Conservation (phyloP, 176 grass and related monocot genomes). For the Ananas comosus region DNA sequence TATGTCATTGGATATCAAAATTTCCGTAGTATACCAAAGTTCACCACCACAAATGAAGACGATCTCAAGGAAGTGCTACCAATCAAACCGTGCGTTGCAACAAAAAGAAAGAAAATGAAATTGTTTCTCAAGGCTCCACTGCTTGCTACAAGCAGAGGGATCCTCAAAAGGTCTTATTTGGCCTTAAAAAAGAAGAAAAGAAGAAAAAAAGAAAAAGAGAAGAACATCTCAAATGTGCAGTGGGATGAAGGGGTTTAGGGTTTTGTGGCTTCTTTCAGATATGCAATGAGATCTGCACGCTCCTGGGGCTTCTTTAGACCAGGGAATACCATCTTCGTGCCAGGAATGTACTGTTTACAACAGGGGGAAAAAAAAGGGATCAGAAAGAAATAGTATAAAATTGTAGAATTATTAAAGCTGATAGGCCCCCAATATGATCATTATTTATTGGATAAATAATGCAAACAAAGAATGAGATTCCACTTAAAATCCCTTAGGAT, state of each 20-base stretch:
- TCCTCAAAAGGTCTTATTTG: neutral
- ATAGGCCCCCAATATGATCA: too few relatives aligned
- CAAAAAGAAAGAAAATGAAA: neutral
- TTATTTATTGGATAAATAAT: too few relatives aligned
- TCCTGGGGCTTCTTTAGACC: constrained; percentile 77
- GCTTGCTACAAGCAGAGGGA: neutral
- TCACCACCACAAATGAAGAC: neutral
- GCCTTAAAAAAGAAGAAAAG: neutral
- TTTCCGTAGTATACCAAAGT: too few relatives aligned
- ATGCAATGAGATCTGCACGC: constrained; percentile 58
- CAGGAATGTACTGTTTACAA: constrained; percentile 48
- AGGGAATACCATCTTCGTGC: constrained; percentile 77
- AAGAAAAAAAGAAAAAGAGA: too few relatives aligned
- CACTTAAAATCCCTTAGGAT: too few relatives aligned
- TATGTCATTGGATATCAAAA: too few relatives aligned
- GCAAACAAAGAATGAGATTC: too few relatives aligned
- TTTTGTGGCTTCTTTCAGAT: constrained; percentile 50
- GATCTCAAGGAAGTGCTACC: neutral
- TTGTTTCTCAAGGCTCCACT: neutral
- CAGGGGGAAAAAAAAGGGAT: neutral
- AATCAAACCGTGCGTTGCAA: too few relatives aligned
- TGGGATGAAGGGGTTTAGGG: neutral
- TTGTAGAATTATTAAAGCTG: neutral
- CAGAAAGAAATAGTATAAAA: neutral
- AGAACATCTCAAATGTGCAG: neutral